These are phyloP conservation scores for Vitis hybrid DNA, from an alignment of 177 flowering plant genomes.

Conservation along the genomic window DNA sequence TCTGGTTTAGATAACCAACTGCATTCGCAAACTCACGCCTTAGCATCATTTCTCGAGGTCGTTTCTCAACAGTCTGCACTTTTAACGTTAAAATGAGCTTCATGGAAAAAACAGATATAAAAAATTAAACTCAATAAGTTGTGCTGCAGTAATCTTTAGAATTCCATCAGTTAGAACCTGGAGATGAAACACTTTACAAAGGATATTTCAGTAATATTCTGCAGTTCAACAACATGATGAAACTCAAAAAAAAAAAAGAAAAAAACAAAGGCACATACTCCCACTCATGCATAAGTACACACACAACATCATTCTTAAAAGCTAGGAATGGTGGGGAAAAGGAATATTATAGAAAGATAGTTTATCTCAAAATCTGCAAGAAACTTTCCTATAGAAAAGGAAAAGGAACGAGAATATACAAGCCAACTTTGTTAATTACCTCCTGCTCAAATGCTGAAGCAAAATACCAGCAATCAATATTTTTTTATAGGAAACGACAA, in stretches of 20 bases:
- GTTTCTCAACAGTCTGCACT: conserved; percentile 92
- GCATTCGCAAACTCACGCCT: conserved; percentile 97
- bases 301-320: background rate
- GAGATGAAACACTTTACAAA: background rate
- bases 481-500: background rate
- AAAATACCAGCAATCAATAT: background rate
- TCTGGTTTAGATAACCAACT: conserved; percentile 88
- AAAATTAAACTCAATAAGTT: too few relatives aligned
- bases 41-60: conserved; percentile 99
- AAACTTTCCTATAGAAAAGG: too few relatives aligned
- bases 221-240: background rate
- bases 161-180: background rate
- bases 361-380: background rate
- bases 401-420: background rate
- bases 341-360: background rate
- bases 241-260: background rate
- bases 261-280: background rate
- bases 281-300: background rate
- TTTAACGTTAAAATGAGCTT: conserved; percentile 3
- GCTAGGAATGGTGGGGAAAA: background rate
- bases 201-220: background rate
- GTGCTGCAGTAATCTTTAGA: too few relatives aligned
- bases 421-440: background rate
- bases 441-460: background rate
- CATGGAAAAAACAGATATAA: background rate